A percentile compares a stretch with the other conserved stretches of the same genome.
Evolutionary conservation across 495 filamentous ascomycete species (phyloP).

Genomic region (Aspergillus panamensis): DNA sequence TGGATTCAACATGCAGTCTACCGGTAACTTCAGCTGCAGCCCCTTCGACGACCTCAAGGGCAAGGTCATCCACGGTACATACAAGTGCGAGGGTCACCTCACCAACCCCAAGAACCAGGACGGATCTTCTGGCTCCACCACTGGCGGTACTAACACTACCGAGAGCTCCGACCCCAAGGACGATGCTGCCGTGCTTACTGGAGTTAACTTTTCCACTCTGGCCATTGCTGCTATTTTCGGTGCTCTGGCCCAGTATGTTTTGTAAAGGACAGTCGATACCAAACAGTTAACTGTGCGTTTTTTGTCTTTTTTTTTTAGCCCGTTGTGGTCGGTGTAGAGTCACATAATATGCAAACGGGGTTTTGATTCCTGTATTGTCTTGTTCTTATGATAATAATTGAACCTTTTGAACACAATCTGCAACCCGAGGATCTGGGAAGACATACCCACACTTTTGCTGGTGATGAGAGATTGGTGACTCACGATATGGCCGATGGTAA

Average conservation of each 20-base stretch:
- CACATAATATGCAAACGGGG: conserved; percentile 36
- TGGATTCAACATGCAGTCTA: conserved; percentile 80
- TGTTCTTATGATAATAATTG: conserved; percentile 50
- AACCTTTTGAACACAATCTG: conserved; percentile 41
- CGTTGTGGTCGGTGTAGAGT: conserved; percentile 32
- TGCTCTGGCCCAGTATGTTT: conserved; percentile 42
- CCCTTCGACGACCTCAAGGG: conserved; percentile 42
- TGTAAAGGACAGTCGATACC: conserved; percentile 36
- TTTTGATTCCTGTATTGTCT: conserved; percentile 34
- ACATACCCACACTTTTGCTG: conserved; percentile 20
- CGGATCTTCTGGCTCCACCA: conserved; percentile 44
- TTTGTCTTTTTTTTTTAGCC: conserved; percentile 26
- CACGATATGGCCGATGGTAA: conserved; percentile 5
- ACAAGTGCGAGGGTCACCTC: conserved; percentile 49
- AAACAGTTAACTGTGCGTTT: conserved; percentile 23
- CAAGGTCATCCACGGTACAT: conserved; percentile 59
- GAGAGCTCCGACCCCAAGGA: conserved; percentile 23
- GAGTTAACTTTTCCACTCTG: conserved; percentile 41
- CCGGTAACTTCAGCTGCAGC: conserved; percentile 57
- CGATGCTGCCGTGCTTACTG: conserved; percentile 39
- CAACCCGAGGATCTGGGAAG: conserved; percentile 25
- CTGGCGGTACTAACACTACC: conserved; percentile 7
- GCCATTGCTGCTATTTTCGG: conserved; percentile 44
- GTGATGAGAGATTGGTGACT: conserved; percentile 21
- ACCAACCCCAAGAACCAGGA: conserved; percentile 43